A percentile compares a stretch with the other conserved stretches of the same genome.
phyloP scores from a whole-genome alignment of 179 eudicot species.

The Amaranthus tricolor region DNA sequence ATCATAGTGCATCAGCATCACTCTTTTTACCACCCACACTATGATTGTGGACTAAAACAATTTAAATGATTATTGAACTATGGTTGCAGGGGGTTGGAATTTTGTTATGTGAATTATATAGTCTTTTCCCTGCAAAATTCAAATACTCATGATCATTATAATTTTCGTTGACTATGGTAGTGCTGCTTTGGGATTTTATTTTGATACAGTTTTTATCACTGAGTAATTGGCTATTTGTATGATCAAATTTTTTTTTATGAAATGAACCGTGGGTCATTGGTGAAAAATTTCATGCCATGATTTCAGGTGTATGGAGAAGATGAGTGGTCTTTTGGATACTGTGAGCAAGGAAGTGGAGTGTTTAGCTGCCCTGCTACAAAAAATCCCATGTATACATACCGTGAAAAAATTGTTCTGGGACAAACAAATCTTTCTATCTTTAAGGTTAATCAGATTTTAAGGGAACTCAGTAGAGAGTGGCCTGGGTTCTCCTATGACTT shows the following conservation, averaged over 20 bases:
- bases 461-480: conserved; percentile 94
- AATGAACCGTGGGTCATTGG: not conserved
- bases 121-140: no score
- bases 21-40: not conserved
- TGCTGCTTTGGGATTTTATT: not conserved
- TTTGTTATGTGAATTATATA: not conserved
- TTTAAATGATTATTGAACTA: not conserved
- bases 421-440: conserved; percentile 47
- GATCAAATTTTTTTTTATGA: not conserved
- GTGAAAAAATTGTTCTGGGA: conserved; percentile 79
- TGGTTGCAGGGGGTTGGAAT: not conserved
- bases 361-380: conserved; percentile 78
- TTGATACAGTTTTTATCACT: not conserved
- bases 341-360: conserved; percentile 91
- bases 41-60: not conserved
- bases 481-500: conserved; percentile 82
- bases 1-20: not conserved
- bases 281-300: conserved; percentile 14
- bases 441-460: conserved; percentile 69
- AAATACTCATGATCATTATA: not conserved
- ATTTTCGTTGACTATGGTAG: not conserved
- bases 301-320: conserved; percentile 81
- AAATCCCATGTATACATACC: conserved; percentile 95
- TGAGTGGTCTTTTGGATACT: conserved; percentile 96
- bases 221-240: not conserved